These are phyloP conservation scores for Syncephalastrum sp. DNA, from an alignment of 371 early-diverging fungal genomes.

Conservation along the genomic window DNA sequence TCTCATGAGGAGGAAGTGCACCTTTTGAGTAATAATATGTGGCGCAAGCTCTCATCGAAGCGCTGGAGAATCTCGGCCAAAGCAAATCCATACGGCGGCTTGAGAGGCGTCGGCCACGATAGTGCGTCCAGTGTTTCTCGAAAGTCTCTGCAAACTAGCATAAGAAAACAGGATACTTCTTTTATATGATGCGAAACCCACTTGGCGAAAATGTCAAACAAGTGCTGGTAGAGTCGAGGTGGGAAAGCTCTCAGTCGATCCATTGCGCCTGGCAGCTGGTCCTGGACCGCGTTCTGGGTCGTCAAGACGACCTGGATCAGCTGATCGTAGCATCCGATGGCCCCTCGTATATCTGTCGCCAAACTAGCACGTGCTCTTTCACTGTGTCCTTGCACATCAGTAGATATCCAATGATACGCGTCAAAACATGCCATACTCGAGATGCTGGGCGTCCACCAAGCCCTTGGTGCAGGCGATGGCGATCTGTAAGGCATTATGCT, in stretches of 20 bases:
- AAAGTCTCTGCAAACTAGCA: constrained; percentile 36
- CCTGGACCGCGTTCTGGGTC: no score
- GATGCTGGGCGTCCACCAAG: no score
- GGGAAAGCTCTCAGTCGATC: constrained; percentile 11
- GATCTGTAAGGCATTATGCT: no score
- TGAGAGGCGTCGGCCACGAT: constrained; percentile 55
- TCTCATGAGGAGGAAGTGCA: constrained; percentile 14
- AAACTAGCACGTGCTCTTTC: no score
- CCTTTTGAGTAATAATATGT: constrained; percentile 46
- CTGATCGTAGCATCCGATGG: no score
- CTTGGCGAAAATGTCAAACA: constrained; percentile 40
- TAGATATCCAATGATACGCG: no score
- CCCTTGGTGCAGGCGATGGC: no score
- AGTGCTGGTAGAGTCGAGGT: constrained; percentile 32
- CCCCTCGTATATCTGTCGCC: no score
- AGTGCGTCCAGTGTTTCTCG: constrained; percentile 40
- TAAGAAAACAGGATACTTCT: neutral
- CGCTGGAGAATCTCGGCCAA: constrained; percentile 28
- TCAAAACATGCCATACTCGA: no score
- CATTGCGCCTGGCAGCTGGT: constrained; percentile 19
- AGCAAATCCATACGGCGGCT: constrained; percentile 40
- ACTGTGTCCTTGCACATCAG: no score
- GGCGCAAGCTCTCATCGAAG: constrained; percentile 43
- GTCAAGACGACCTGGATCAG: no score
- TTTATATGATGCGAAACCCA: constrained; percentile 6